These are phyloP conservation scores for Termitomyces eurrhizus DNA, from an alignment of 768 basidiomycete species.

Conservation along the genomic window DNA sequence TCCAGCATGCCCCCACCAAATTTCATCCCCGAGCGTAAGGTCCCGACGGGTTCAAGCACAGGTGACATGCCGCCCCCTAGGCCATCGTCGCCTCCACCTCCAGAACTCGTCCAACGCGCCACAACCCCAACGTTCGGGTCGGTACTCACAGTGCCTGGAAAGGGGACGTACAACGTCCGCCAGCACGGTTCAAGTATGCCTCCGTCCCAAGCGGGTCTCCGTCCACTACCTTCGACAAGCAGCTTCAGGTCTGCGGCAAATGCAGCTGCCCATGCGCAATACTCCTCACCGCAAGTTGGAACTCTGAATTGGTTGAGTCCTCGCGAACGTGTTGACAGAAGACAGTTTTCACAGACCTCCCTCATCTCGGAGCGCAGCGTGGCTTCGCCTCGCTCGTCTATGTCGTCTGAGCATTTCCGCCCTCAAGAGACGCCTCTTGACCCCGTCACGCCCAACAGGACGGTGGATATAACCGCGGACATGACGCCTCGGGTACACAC, in stretches of 20 bases:
- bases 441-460: slow-evolving; percentile 45
- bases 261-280: slow-evolving; percentile 49
- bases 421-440: slow-evolving; percentile 30
- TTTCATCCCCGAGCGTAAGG: slow-evolving; percentile 69
- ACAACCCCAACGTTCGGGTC: slow-evolving; percentile 80
- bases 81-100: slow-evolving; percentile 89
- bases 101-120: slow-evolving; percentile 89
- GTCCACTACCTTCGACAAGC: slow-evolving; percentile 72
- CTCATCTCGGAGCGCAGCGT: slow-evolving; percentile 66
- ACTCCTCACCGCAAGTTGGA: slow-evolving; percentile 35
- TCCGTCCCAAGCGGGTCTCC: slow-evolving; percentile 59
- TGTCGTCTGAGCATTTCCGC: slow-evolving; percentile 71
- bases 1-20: slow-evolving; percentile 70
- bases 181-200: slow-evolving; percentile 77
- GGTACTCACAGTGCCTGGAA: slow-evolving; percentile 53
- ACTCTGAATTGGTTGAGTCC: slow-evolving; percentile 46
- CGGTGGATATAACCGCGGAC: slow-evolving; percentile 41
- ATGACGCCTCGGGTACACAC: slow-evolving; percentile 48
- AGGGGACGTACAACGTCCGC: slow-evolving; percentile 42
- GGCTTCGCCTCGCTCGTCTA: slow-evolving; percentile 73
- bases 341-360: slow-evolving; percentile 64
- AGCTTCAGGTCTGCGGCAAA: slow-evolving; percentile 78
- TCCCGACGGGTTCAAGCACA: slow-evolving; percentile 38
- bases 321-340: slow-evolving; percentile 45
- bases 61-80: slow-evolving; percentile 73